Percentiles rank a stretch among this genome's conserved stretches.
Evolutionary conservation across 2,329 filamentous ascomycete species (phyloP).

Genomic region (Thielaviopsis ethacetica): DNA sequence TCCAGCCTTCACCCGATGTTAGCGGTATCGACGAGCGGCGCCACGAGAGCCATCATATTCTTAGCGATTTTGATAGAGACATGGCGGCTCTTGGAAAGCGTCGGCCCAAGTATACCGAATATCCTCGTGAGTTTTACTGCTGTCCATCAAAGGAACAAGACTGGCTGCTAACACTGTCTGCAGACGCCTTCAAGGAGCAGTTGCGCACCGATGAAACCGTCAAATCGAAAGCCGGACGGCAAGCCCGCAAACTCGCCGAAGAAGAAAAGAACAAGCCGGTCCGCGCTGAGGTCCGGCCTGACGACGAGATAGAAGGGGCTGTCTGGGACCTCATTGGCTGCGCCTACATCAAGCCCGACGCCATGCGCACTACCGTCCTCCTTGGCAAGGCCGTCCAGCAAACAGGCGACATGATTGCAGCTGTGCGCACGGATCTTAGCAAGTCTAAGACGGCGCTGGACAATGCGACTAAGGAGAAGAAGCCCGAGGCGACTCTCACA

Average conservation of each 20-base stretch:
- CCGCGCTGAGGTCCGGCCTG: constrained; percentile 27
- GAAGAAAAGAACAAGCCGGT: constrained; percentile 25
- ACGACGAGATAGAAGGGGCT: constrained; percentile 29
- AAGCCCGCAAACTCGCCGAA: constrained; percentile 26
- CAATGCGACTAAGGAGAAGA: constrained; percentile 26
- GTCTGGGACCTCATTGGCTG: constrained; percentile 38
- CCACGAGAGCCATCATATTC: constrained; percentile 22
- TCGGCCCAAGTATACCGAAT: constrained; percentile 30
- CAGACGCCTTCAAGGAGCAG: constrained; percentile 29
- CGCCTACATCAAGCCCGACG: constrained; percentile 28
- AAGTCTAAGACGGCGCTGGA: constrained; percentile 29
- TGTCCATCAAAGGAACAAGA: neutral
- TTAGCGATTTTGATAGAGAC: constrained; percentile 26
- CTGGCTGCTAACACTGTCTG: constrained; percentile 1
- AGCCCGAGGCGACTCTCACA: constrained; percentile 20
- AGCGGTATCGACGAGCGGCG: constrained; percentile 26
- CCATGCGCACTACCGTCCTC: constrained; percentile 22
- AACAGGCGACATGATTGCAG: constrained; percentile 33
- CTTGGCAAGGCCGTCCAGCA: constrained; percentile 33
- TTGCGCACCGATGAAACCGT: constrained; percentile 29
- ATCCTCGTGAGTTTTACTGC: constrained; percentile 21
- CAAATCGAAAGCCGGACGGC: constrained; percentile 30
- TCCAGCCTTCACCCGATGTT: constrained; percentile 24
- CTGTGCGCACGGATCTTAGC: constrained; percentile 31
- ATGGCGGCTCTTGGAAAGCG: constrained; percentile 27